Evolutionary conservation across 352 stramenopile genomes (phyloP), one percentile per base, ranked within the genome.

Genomic region (Pythium dissotocum): DNA sequence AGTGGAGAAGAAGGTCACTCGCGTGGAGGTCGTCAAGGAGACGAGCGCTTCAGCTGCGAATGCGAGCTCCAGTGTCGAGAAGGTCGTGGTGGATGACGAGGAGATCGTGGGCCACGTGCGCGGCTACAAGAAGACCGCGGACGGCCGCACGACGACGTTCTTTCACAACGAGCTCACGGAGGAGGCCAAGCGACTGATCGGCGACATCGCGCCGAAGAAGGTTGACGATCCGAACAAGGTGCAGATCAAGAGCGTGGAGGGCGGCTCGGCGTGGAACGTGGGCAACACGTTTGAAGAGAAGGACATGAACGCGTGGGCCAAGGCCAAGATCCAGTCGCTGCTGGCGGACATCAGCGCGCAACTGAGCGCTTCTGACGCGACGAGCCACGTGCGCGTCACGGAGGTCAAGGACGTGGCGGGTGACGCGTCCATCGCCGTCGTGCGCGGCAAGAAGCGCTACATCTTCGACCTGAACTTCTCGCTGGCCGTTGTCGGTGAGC

Each of bases 101-200:
- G 79, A 90, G 14, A 77, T 91, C 18, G 72, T 72, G 7, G 78
- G 79, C 48, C 69, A 88, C 12, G 77, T 98, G 49, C 80, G 95
- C 35, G 96, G 96, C 14, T 99, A 99, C 85, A 98, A 98, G 80
- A 98, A 97, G 76, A 91, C 97, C 32, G 83, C 87, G n/a, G 94
- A 99, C 70, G 98, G 98, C 32, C 97, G 97, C 63, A 98, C 98
- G 65, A 99, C 97, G 53, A 99, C 96, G 18, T 99, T 98, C 67
- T 99, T 99, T 78, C 98, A 99, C 88, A 98, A 98, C 71, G 97
- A 99, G 71, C 85, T 99, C 16, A 97, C 90, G 26, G 97, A 99
- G 57, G 93, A 99, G 67, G 93, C 92, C n/a, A 99, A 98, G 71
- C 79, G 87, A 61, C 95, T 99, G 73, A 98, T 98, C 65, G 97